Base-by-base conservation (phyloP, 441 rosid species). In the Cnidoscolus chayamansa region DNA sequence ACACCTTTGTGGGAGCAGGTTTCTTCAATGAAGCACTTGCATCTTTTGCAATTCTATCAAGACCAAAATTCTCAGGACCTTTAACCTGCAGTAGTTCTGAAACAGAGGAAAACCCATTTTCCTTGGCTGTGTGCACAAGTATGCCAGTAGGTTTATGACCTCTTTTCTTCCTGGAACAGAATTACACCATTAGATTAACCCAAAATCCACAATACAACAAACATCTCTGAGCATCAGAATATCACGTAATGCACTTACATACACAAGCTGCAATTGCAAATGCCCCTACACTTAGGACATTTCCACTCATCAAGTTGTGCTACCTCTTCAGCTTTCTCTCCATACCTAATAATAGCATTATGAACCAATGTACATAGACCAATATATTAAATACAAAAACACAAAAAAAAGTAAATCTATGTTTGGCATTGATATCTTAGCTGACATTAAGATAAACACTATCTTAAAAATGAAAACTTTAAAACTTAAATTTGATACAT, bases 201-300 rank as follows among this genome's bases (percentile, higher is more conserved):
- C 31, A 54, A 7, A 17, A 65, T 40, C n/a, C 32, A 17, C 54
- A 60, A n/a, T 62, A 17, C 12, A 40, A 76, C 72, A 56, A 64
- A 37, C 30, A 51, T 63, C 63, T 63, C 51, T 71, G 59, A 63
- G 19, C 17, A 4, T n/a, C 25, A 56, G n/a, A 6, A 30, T n/a
- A 35, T 67, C 37, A 31, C 59, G 57, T 8, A 72, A 40, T 65
- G 63, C 12, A 76, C 85, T 82, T 72, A 90, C 98, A 82, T 94
- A 88, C 98, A 94, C 11, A 79, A 65, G 81, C 97, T 94, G 78
- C 97, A 92, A 65, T 92, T 90, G 85, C 97, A 94, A 67, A 83
- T 87, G 70, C 83, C 95, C 63, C 87, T 85, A 75, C 98, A 94
- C 82, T 85, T 88, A n/a, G 97, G 97, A 69, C 98, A 94, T 10